phyloP scores from a whole-genome alignment of 495 filamentous ascomycete genomes.

The Penicillium dipodomyicola region DNA sequence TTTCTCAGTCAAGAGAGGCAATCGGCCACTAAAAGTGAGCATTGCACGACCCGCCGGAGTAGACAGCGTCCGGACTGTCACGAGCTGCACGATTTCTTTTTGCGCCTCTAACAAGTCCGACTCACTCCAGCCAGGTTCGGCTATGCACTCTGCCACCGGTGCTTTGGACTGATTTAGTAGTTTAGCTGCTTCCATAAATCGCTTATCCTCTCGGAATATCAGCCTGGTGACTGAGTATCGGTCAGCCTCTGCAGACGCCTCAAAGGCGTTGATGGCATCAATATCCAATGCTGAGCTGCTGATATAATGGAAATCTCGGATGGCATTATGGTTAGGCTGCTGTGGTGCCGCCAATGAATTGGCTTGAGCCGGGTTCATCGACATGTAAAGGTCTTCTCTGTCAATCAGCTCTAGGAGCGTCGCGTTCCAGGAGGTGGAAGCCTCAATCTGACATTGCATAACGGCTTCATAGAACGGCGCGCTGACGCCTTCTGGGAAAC shows the following conservation, averaged over 20 bases:
- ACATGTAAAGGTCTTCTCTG: conserved; percentile 73
- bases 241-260: conserved; percentile 70
- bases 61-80: conserved; percentile 83
- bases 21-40: conserved; percentile 76
- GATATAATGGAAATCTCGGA: conserved; percentile 70
- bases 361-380: conserved; percentile 50
- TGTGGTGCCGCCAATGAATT: conserved; percentile 35
- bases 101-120: conserved; percentile 87
- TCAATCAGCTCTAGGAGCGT: conserved; percentile 71
- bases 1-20: conserved; percentile 86
- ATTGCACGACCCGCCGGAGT: conserved; percentile 81
- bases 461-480: conserved; percentile 82
- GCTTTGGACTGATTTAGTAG: conserved; percentile 76
- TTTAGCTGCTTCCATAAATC: conserved; percentile 74
- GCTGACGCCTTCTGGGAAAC: conserved; percentile 77
- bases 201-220: conserved; percentile 87
- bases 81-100: conserved; percentile 78
- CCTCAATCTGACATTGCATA: conserved; percentile 72
- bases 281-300: conserved; percentile 60
- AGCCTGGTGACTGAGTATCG: conserved; percentile 74
- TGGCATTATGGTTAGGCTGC: conserved; percentile 59
- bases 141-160: conserved; percentile 70
- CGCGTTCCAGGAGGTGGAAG: conserved; percentile 72
- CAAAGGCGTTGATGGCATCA: conserved; percentile 58
- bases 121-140: conserved; percentile 78